A percentile compares a stretch with the other conserved stretches of the same genome.
phyloP scores from a whole-genome alignment of 1,139 yeast genomes.

The Yamadazyma triangularis region DNA sequence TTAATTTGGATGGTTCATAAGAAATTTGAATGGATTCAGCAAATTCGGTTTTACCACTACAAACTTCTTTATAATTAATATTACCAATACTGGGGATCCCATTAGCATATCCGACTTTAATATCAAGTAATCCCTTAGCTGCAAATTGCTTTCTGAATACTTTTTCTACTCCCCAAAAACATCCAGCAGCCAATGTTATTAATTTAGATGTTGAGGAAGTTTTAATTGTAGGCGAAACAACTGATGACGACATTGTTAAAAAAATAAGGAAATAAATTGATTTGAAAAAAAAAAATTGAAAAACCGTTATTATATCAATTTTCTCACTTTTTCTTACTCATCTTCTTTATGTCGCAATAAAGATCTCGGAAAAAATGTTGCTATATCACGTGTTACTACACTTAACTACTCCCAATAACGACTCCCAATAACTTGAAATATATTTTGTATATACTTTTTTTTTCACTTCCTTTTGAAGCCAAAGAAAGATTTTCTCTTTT shows the following conservation, averaged over 20 bases:
- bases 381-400: too few relatives aligned
- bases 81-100: conserved; percentile 46
- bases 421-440: too few relatives aligned
- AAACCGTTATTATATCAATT: too few relatives aligned
- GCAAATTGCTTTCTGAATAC: conserved; percentile 66
- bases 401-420: too few relatives aligned
- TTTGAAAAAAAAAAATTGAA: not conserved
- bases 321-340: too few relatives aligned
- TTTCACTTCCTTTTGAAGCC: conserved; percentile 38
- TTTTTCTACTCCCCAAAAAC: conserved; percentile 96
- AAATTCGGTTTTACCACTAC: conserved; percentile 65
- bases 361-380: too few relatives aligned
- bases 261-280: not conserved
- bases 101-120: conserved; percentile 87
- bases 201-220: conserved; percentile 41
- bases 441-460: too few relatives aligned
- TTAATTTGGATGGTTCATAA: conserved; percentile 64
- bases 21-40: conserved; percentile 82
- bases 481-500: conserved; percentile 31
- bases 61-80: conserved; percentile 75
- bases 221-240: conserved; percentile 33
- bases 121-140: conserved; percentile 64
- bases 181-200: conserved; percentile 72
- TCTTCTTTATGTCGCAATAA: too few relatives aligned
- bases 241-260: conserved; percentile 9